These are phyloP conservation scores for Aspergillus heteromorphus DNA, from an alignment of 495 filamentous ascomycete species.

Conservation along the genomic window DNA sequence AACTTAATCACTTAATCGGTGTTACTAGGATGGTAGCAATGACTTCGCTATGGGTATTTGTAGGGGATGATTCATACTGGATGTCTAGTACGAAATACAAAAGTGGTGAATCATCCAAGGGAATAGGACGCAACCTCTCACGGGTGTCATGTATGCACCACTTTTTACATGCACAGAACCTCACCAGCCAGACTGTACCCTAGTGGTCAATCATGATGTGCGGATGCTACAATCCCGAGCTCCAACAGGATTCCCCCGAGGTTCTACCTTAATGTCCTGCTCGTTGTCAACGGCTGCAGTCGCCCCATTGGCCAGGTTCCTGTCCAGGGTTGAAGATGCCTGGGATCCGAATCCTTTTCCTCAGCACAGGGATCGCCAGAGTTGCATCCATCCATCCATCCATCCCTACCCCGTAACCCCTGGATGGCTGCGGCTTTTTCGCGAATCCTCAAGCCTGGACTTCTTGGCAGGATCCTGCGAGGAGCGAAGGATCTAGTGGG, in stretches of 20 bases:
- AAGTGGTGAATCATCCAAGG: too few relatives aligned
- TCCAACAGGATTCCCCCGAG: neutral
- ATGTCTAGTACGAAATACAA: too few relatives aligned
- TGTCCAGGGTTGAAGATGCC: neutral
- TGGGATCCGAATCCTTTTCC: neutral
- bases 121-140: too few relatives aligned
- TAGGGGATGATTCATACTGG: too few relatives aligned
- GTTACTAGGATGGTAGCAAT: too few relatives aligned
- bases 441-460: neutral
- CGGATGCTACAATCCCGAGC: neutral
- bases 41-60: too few relatives aligned
- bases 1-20: too few relatives aligned
- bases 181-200: neutral
- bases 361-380: neutral
- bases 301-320: neutral
- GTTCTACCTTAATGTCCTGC: neutral
- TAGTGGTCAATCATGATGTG: neutral
- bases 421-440: neutral
- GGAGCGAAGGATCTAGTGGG: too few relatives aligned
- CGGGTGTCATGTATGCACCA: too few relatives aligned
- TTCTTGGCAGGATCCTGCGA: neutral
- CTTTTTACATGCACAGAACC: too few relatives aligned
- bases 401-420: too few relatives aligned
- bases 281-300: neutral
- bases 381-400: too few relatives aligned